Conservation (phyloP, 2,329 filamentous ascomycete genomes). For the Beauveria rudraprayagi region DNA sequence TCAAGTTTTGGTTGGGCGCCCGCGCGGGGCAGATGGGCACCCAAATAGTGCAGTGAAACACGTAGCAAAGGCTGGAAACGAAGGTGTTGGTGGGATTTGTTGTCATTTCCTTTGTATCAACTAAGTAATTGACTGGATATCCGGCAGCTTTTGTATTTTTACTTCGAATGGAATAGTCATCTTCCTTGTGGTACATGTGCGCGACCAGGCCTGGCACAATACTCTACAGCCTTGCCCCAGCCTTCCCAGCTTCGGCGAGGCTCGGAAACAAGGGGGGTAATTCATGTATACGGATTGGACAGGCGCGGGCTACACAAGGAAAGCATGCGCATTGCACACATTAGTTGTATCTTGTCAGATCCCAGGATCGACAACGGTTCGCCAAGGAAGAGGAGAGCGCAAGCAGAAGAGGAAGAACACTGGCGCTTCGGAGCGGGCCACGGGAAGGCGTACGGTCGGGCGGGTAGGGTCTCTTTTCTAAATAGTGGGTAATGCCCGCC, state of each 20-base stretch:
- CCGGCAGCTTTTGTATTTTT: not conserved
- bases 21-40: not conserved
- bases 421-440: slow-evolving; percentile 2
- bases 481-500: not conserved
- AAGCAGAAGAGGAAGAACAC: too few species aligned
- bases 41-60: not conserved
- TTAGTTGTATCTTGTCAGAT: not conserved
- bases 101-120: too few species aligned
- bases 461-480: not conserved
- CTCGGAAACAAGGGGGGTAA: not conserved
- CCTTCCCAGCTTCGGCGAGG: not conserved
- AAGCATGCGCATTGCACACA: not conserved
- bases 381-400: not conserved
- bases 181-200: not conserved
- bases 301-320: not conserved
- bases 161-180: not conserved
- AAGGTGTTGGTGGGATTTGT: too few species aligned
- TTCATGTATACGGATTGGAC: not conserved
- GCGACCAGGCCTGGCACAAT: not conserved
- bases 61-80: not conserved
- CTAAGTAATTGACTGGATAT: too few species aligned
- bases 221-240: not conserved
- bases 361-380: not conserved
- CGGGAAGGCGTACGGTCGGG: not conserved
- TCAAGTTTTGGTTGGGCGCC: not conserved